Base-by-base conservation (phyloP, 1,284 basidiomycete species). In the Ustilago nuda region DNA sequence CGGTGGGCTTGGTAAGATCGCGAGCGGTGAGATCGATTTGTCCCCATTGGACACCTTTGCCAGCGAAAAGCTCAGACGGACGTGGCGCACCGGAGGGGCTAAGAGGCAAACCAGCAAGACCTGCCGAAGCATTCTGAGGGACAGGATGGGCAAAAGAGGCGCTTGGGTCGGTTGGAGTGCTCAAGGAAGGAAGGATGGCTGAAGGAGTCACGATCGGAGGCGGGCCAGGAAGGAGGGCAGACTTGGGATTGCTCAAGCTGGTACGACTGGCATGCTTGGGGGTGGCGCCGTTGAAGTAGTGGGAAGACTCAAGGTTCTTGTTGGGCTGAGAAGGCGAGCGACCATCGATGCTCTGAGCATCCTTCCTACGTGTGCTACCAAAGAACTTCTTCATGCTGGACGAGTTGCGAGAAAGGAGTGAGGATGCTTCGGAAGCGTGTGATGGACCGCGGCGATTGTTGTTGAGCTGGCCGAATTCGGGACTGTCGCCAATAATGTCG, bases 21-120 rank as follows among this genome's bases (percentile, higher is more conserved):
- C 67, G 64, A 56, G 70, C 50, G 55, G 75, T 77, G 60, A 82
- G 76, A 13, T 74, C 72, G 56, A 79, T 67, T 52, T 71, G 53
- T n/a, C 80, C 65, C 81, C 81, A 82, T 53, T 78, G 69, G 27
- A 82, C 74, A 35, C 79, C 81, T 53, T 81, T 81, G 43, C 79
- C 81, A 13, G 79, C 81, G 50, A 81, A 82, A 30, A 80, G 65
- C 35, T 82, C 81, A 15, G 77, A 79, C 2, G 81, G 81, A 17
- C 73, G 70, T n/a, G 70, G 70, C 2, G 56, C 70, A 17, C 41
- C 23, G 9, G 61, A 23, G 0, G 66, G 43, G 7, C 39, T 50
- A 23, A 62, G 12, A 32, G 43, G n/a, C 23, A 27, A 27, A 45
- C 62, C 35, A 3, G 66, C 41, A 36, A 73, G 63, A 35, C 63